Base-by-base conservation (phyloP, 345 rosid genomes). In the Lepidium aucheri region DNA sequence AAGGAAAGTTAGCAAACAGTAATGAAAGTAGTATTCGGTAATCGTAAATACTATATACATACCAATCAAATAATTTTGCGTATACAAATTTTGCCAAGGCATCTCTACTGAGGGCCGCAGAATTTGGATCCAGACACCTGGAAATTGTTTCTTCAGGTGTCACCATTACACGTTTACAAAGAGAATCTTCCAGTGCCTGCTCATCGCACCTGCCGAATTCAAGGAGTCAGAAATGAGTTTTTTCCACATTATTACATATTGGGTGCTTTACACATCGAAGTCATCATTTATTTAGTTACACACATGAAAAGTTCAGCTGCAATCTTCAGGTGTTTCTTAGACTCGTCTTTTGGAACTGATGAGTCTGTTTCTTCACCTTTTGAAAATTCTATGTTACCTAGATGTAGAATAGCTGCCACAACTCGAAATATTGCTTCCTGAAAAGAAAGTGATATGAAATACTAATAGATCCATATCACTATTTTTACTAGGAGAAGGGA, bases 91-190 rank as follows among this genome's bases (percentile, higher is more conserved):
- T 93, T 65, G 98, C 98, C 83, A 93, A 84, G 43, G 97, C 91
- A 76, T 93, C 98, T 84, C 98, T 86, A 53, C 91, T 88, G 45
- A 77, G 65, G 34, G 77, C 94, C 9, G 98, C 98, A 77, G 91
- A 75, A 56, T 80, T 81, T 42, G 98, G 96, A 80, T 90, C 96
- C 79, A 93, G 78, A 83, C 94, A 88, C 81, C 89, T 93, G 41
- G 94, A 85, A 70, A 93, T 93, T 56, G 92, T 88, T 79, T 93
- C 98, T 78, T 88, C 98, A 71, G 94, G 98, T 51, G 98, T 93
- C 73, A 93, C 97, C 69, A 93, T 93, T 33, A 84, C 86, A 60
- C 96, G 98, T 71, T 86, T 86, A 79, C 98, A 93, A 30, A 93
- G 86, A 78, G 96, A 90, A 82, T 90, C 94, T 86, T 93, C 97